A percentile compares a stretch with the other conserved stretches of the same genome.
Conservation (phyloP, 1,284 basidiomycete species). For the Cryptococcus wingfieldii region DNA sequence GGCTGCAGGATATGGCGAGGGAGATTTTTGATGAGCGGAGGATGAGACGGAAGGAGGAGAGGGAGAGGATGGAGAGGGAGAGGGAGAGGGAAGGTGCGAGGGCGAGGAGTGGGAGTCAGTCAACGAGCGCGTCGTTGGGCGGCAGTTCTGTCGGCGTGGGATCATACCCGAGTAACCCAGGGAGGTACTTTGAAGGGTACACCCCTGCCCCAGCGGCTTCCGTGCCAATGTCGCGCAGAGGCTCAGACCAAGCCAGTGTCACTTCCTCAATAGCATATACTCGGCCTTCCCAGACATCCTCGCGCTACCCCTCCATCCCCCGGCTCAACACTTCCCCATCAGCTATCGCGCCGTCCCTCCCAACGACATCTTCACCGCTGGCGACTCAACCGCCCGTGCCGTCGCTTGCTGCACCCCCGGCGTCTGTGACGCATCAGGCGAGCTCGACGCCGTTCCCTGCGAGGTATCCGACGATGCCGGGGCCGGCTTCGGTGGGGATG, state of each 20-base stretch:
- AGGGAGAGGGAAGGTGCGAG: not conserved
- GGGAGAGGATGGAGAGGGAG: not conserved
- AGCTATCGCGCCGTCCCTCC: not conserved
- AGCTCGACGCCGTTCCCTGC: constrained; percentile 1
- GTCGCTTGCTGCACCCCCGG: not conserved
- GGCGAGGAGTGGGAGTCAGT: constrained; percentile 9
- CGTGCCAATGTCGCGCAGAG: constrained; percentile 13
- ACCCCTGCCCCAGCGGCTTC: not conserved
- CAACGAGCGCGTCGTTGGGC: constrained; percentile 10
- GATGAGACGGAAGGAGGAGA: constrained; percentile 3
- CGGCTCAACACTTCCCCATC: not conserved
- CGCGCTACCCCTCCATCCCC: not conserved
- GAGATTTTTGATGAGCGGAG: constrained; percentile 28
- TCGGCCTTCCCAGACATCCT: not conserved
- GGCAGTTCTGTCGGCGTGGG: not conserved
- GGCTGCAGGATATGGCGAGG: constrained; percentile 28
- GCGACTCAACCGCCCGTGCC: not conserved
- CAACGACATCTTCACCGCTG: not conserved
- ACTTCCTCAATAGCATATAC: not conserved
- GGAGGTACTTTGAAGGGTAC: not conserved
- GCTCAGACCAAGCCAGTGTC: constrained; percentile 1
- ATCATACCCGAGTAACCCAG: not conserved
- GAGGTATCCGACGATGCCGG: constrained; percentile 12
- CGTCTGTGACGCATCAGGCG: not conserved
- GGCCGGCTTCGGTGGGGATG: not conserved